Evolutionary conservation across 2,329 filamentous ascomycete species (phyloP), one percentile per base, ranked within the genome.

Genomic region (Neonectria magnoliae): DNA sequence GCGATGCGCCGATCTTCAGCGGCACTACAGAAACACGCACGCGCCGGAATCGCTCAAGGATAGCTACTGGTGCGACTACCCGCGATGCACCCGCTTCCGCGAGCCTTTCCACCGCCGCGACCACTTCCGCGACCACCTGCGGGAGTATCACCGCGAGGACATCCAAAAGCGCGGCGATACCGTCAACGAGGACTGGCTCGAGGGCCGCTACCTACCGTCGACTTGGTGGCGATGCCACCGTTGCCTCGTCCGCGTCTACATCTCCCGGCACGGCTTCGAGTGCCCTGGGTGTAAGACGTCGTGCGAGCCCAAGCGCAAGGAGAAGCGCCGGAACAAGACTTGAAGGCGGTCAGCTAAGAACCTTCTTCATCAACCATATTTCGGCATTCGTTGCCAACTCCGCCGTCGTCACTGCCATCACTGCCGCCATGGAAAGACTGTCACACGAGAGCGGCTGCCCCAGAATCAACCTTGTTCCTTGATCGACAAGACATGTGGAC

Each of bases 61-160:
- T 13, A 74, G 78, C 18, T 85, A 79, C 70, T 75, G 73, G 20
- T 89, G 87, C 75, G 86, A 88, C 78, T 87, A 87, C 69, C 74
- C 77, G 18, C 78, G 74, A 56, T 88, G 87, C 72, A 64, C 74
- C 25, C 82, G 87, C 8, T 76, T 76, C 29, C 72, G 73, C 6
- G 76, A 81, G 2, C 82, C 85, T 2, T 88, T 88, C 70, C 79
- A 80, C 68, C 82, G 87, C 36, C 81, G 83, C 33, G 87, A 89
- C 66, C 87, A 88, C 76, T 87, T 82, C 72, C 81, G 86, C 41
- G 85, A 87, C 62, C 87, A 89, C 72, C 80, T 87, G 41, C 82
- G 87, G 33, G 82, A 85, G 50, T 86, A 79, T 66, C 87, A 89
- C 78, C 79, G 79, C 59, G 87, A 89, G 71, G 85, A 87, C 64